Conservation (phyloP, 805 yeast genomes). For the Yamadazyma ubonensis region DNA sequence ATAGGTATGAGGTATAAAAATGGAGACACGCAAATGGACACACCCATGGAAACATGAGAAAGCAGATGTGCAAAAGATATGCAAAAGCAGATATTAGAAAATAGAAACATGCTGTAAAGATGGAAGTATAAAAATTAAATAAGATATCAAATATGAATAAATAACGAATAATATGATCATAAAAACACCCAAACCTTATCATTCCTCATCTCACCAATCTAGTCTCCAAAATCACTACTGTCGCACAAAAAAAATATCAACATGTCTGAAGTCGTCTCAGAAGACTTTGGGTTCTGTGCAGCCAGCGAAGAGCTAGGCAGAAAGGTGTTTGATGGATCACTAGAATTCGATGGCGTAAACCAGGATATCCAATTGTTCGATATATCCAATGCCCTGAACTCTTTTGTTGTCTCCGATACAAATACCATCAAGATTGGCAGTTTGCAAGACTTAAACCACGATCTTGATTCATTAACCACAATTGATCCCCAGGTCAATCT, state of each 20-base stretch:
- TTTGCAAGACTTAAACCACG: slow-evolving; percentile 19
- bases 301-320: slow-evolving; percentile 26
- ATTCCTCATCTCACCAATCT: not conserved
- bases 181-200: too few species aligned
- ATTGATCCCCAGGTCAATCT: slow-evolving; percentile 2
- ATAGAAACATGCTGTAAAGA: too few species aligned
- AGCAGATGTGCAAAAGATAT: too few species aligned
- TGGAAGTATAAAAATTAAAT: too few species aligned
- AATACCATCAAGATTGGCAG: slow-evolving; percentile 26
- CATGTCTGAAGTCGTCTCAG: slow-evolving; percentile 26
- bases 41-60: too few species aligned
- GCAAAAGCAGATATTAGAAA: too few species aligned
- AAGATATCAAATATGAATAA: too few species aligned
- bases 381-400: slow-evolving; percentile 23
- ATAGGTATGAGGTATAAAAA: too few species aligned
- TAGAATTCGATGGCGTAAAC: slow-evolving; percentile 21
- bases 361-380: slow-evolving; percentile 27
- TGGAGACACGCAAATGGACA: too few species aligned
- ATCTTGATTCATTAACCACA: slow-evolving; percentile 11
- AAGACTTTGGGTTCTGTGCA: slow-evolving; percentile 39
- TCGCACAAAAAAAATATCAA: not conserved
- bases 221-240: too few species aligned
- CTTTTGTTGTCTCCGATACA: slow-evolving; percentile 35
- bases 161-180: too few species aligned
- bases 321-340: slow-evolving; percentile 21